Evolutionary conservation across 495 filamentous ascomycete species (phyloP).

Genomic region (Penicillium parvum): DNA sequence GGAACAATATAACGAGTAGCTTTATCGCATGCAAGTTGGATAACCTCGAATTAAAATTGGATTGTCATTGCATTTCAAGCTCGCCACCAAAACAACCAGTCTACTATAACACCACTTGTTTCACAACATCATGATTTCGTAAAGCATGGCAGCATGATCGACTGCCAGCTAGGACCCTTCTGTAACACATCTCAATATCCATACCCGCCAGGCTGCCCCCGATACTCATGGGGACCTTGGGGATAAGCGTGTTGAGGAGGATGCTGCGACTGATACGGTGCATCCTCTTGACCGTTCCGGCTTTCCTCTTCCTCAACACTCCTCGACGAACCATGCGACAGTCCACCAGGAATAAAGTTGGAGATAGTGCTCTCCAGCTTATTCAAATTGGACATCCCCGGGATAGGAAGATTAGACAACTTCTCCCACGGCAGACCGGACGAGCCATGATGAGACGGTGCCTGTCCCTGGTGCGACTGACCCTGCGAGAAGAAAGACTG

Average conservation of each 20-base stretch:
- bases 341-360: constrained; percentile 43
- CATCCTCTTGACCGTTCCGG: constrained; percentile 1
- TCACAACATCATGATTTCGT: no score
- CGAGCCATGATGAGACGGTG: constrained; percentile 16
- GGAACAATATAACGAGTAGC: no score
- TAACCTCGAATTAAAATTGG: no score
- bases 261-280: constrained; percentile 3
- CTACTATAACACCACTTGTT: no score
- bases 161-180: no score
- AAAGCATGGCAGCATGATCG: no score
- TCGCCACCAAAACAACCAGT: no score
- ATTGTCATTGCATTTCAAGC: no score
- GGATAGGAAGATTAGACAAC: constrained; percentile 38
- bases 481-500: constrained; percentile 20
- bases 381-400: constrained; percentile 37
- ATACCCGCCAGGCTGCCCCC: no score
- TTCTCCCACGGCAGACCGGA: constrained; percentile 35
- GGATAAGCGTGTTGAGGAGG: background rate
- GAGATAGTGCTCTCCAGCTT: constrained; percentile 37
- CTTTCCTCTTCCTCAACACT: constrained; percentile 17
- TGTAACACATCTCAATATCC: no score
- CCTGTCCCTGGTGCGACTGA: constrained; percentile 16
- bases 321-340: constrained; percentile 30
- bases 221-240: background rate
- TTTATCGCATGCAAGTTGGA: no score